These are phyloP conservation scores for Hypomyces perniciosus DNA, from an alignment of 2,329 filamentous ascomycete genomes.

Conservation along the genomic window DNA sequence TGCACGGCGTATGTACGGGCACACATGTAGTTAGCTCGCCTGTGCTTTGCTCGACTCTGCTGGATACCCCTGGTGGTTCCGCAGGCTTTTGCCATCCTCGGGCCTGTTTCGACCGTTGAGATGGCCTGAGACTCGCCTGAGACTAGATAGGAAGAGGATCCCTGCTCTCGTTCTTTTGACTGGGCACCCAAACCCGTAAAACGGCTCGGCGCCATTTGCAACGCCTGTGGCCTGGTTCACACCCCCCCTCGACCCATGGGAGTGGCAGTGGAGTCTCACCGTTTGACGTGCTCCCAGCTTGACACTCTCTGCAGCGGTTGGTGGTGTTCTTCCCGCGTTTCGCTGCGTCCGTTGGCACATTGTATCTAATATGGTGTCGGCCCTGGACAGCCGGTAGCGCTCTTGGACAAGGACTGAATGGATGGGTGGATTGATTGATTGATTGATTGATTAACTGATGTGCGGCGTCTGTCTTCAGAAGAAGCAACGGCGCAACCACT, in stretches of 20 bases:
- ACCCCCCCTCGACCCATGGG: not conserved
- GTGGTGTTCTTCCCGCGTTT: not conserved
- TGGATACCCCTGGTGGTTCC: slow-evolving; percentile 1
- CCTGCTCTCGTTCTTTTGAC: not conserved
- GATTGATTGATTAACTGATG: not conserved
- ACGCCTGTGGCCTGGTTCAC: not conserved
- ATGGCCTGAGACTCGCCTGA: slow-evolving; percentile 3
- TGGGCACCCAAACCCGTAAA: not conserved
- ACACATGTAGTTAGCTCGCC: not conserved
- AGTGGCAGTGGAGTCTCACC: not conserved
- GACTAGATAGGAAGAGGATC: not conserved
- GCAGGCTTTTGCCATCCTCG: not conserved
- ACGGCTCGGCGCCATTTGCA: not conserved
- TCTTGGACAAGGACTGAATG: not conserved
- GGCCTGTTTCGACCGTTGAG: slow-evolving; percentile 1
- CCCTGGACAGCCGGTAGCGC: too few species aligned
- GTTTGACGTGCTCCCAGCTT: not conserved
- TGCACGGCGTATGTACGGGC: not conserved
- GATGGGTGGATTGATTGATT: not conserved
- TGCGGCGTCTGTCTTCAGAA: too few species aligned
- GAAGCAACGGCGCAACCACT: not conserved
- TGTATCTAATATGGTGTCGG: too few species aligned
- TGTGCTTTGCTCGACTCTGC: not conserved
- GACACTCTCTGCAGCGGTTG: not conserved
- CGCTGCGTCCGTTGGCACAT: not conserved